These are phyloP conservation scores for Ganoderma lingzhi DNA, from an alignment of 1,284 basidiomycete genomes.

Conservation along the genomic window DNA sequence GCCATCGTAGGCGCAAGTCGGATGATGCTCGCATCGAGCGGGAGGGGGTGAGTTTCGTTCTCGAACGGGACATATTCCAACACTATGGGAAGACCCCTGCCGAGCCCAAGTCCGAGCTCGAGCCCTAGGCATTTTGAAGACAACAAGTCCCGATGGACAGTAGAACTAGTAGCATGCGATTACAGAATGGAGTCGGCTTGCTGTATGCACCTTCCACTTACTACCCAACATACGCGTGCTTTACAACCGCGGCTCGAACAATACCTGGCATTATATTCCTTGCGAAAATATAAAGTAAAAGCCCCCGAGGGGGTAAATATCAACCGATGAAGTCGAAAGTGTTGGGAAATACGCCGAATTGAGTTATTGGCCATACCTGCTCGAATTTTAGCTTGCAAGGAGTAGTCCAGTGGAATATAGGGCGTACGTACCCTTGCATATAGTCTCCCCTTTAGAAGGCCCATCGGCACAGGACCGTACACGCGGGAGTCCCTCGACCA, in stretches of 20 bases:
- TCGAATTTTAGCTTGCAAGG: neutral
- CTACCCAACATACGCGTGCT: neutral
- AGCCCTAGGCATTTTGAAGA: neutral
- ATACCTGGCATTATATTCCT: neutral
- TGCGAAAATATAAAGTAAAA: neutral
- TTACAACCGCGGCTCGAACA: neutral
- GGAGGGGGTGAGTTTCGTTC: neutral
- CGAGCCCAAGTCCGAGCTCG: neutral
- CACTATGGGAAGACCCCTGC: neutral
- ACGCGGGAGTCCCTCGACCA: conserved; percentile 88
- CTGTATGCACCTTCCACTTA: neutral
- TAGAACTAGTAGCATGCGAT: neutral
- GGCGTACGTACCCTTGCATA: conserved; percentile 77
- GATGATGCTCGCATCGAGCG: neutral
- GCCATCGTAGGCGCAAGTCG: neutral
- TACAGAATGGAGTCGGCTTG: neutral
- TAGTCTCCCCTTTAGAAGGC: conserved; percentile 81
- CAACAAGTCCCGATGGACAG: neutral
- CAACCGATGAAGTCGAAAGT: conserved; percentile 56
- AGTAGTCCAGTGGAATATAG: neutral
- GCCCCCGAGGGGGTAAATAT: neutral
- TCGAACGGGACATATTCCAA: neutral
- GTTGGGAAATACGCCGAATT: conserved; percentile 49
- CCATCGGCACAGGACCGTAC: conserved; percentile 93
- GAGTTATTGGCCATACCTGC: conserved; percentile 64